Conservation (phyloP, 192 early-diverging fungal genomes). For the Jimgerdemannia flammicorona region DNA sequence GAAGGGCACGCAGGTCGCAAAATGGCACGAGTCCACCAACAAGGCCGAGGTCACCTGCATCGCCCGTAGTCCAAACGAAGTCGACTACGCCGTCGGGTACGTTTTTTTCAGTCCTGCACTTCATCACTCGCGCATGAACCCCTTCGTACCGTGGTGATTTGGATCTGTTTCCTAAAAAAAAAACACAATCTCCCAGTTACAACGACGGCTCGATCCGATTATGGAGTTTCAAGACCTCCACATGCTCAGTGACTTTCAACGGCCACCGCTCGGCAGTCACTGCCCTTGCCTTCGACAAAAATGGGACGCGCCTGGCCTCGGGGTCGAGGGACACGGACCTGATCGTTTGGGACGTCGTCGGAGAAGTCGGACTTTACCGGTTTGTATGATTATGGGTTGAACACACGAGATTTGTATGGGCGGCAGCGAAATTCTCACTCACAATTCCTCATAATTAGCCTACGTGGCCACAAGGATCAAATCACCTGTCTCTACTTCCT, state of each 20-base stretch:
- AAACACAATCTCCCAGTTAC: conserved; percentile 51
- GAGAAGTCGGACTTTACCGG: conserved; percentile 77
- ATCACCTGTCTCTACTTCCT: conserved; percentile 77
- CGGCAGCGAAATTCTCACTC: no score
- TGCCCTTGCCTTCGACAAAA: conserved; percentile 75
- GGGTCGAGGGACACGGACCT: conserved; percentile 93
- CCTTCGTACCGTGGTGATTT: no score
- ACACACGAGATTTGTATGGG: no score
- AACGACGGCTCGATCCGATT: conserved; percentile 90
- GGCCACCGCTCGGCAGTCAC: conserved; percentile 89
- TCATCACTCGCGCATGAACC: not conserved
- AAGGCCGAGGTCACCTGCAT: conserved; percentile 85
- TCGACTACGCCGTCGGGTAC: conserved; percentile 84
- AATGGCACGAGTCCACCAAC: conserved; percentile 82
- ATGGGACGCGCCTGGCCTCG: conserved; percentile 81
- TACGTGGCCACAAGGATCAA: conserved; percentile 96
- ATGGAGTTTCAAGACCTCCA: conserved; percentile 61
- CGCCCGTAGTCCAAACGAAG: conserved; percentile 59
- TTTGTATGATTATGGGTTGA: conserved; percentile 14
- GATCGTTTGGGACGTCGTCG: conserved; percentile 93
- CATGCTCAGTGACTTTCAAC: conserved; percentile 73
- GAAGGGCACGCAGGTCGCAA: conserved; percentile 67
- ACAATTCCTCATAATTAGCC: conserved; percentile 28
- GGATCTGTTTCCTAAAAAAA: no score
- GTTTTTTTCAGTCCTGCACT: conserved; percentile 5